Evolutionary conservation across 768 basidiomycete species (phyloP).

Genomic region (Suillus tomentosus): DNA sequence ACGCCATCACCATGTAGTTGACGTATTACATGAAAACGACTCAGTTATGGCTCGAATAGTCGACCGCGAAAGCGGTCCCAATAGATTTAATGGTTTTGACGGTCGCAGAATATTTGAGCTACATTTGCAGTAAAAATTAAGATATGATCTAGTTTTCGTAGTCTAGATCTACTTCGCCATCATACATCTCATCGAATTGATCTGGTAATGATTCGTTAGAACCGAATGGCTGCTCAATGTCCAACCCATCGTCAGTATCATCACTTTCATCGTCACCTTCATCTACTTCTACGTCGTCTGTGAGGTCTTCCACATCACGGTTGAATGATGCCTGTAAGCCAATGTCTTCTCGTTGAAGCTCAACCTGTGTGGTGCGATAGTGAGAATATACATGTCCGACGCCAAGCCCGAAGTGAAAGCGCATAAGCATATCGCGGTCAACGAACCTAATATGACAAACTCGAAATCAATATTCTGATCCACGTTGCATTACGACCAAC

Average conservation of each 20-base stretch:
- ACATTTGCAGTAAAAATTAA: too few species aligned
- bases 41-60: too few species aligned
- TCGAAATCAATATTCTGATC: not conserved
- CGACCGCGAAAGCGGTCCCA: not conserved
- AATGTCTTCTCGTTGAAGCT: not conserved
- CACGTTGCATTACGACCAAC: not conserved
- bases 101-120: too few species aligned
- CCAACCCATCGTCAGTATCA: not conserved
- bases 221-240: not conserved
- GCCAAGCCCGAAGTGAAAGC: not conserved
- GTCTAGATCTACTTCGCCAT: too few species aligned
- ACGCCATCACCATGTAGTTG: too few species aligned
- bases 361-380: not conserved
- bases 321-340: too few species aligned
- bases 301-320: too few species aligned
- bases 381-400: slow-evolving; percentile 3
- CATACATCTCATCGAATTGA: not conserved
- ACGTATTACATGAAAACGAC: too few species aligned
- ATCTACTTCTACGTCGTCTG: too few species aligned
- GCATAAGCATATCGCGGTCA: slow-evolving; percentile 7
- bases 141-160: too few species aligned
- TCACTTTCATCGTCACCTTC: not conserved
- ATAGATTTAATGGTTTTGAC: too few species aligned
- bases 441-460: not conserved
- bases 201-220: not conserved